phyloP scores from a whole-genome alignment of 1,284 basidiomycete species.

The Meripilus lineatus region DNA sequence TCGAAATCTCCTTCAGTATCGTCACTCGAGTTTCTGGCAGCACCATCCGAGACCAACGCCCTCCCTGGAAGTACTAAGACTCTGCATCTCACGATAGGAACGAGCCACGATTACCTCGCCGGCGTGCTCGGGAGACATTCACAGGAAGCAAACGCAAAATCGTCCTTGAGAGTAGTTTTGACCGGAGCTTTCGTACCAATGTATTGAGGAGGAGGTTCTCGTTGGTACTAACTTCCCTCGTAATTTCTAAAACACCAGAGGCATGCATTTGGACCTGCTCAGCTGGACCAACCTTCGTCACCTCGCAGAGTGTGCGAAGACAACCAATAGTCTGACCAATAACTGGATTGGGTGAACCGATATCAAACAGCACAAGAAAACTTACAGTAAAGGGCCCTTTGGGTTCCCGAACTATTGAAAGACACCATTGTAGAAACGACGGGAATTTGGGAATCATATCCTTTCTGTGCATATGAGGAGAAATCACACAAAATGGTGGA shows the following conservation, averaged over 20 bases:
- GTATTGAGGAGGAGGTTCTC: constrained; percentile 48
- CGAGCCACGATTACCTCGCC: constrained; percentile 34
- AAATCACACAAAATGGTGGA: constrained; percentile 1
- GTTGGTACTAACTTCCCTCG: constrained; percentile 35
- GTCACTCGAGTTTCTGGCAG: constrained; percentile 16
- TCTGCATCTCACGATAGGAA: background rate
- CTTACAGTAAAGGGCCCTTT: constrained; percentile 51
- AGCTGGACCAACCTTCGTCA: constrained; percentile 61
- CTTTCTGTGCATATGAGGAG: constrained; percentile 40
- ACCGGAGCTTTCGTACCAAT: constrained; percentile 59
- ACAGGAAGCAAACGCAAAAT: constrained; percentile 62
- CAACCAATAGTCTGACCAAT: constrained; percentile 63
- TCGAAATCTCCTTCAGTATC: constrained; percentile 51
- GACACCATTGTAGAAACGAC: constrained; percentile 48
- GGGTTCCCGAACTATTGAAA: constrained; percentile 29
- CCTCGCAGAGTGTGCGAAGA: constrained; percentile 71
- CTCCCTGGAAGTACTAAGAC: constrained; percentile 11
- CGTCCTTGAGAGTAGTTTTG: constrained; percentile 61
- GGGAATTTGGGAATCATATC: constrained; percentile 50
- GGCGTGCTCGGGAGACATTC: constrained; percentile 29
- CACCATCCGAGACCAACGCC: constrained; percentile 9
- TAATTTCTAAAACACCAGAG: constrained; percentile 41
- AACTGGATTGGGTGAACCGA: background rate
- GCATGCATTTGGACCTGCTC: constrained; percentile 45
- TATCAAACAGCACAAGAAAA: constrained; percentile 4